Conservation (phyloP, 2,329 filamentous ascomycete species). For the Alternaria infectoria region DNA sequence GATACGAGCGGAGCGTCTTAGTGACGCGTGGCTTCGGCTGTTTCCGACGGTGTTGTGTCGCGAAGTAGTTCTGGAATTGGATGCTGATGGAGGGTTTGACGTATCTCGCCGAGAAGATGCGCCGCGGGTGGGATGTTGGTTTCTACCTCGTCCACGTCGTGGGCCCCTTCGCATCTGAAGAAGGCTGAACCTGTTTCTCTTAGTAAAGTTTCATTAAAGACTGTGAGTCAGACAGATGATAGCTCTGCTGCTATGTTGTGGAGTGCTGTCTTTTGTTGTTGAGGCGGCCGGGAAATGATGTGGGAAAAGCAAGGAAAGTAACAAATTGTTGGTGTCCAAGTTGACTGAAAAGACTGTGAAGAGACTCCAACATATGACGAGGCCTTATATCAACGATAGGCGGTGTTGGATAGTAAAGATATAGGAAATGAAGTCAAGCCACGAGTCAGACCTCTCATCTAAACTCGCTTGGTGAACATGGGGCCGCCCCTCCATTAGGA, state of each 20-base stretch:
- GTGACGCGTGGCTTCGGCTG: slow-evolving; percentile 27
- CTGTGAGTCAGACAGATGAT: slow-evolving; percentile 25
- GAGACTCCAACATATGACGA: slow-evolving; percentile 21
- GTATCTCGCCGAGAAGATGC: slow-evolving; percentile 33
- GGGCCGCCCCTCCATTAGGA: slow-evolving; percentile 21
- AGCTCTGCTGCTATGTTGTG: slow-evolving; percentile 32
- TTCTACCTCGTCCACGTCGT: slow-evolving; percentile 45
- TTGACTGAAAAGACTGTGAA: slow-evolving; percentile 8
- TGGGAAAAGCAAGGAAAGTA: neutral
- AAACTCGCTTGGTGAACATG: slow-evolving; percentile 28
- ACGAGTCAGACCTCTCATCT: slow-evolving; percentile 43
- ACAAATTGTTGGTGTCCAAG: slow-evolving; percentile 5
- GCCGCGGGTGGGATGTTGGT: slow-evolving; percentile 36
- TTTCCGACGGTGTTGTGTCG: slow-evolving; percentile 23
- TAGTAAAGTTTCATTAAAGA: slow-evolving; percentile 32
- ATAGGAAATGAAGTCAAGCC: slow-evolving; percentile 44
- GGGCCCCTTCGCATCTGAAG: slow-evolving; percentile 47
- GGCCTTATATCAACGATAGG: slow-evolving; percentile 17
- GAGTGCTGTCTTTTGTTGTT: slow-evolving; percentile 14
- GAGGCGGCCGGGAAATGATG: slow-evolving; percentile 20
- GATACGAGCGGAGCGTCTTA: slow-evolving; percentile 43
- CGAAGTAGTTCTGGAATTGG: slow-evolving; percentile 15
- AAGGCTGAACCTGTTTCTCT: slow-evolving; percentile 39
- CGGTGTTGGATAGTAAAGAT: slow-evolving; percentile 18
- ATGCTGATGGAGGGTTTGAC: slow-evolving; percentile 25